Conservation (phyloP, 2,329 filamentous ascomycete genomes). For the Passalora sequoiae region DNA sequence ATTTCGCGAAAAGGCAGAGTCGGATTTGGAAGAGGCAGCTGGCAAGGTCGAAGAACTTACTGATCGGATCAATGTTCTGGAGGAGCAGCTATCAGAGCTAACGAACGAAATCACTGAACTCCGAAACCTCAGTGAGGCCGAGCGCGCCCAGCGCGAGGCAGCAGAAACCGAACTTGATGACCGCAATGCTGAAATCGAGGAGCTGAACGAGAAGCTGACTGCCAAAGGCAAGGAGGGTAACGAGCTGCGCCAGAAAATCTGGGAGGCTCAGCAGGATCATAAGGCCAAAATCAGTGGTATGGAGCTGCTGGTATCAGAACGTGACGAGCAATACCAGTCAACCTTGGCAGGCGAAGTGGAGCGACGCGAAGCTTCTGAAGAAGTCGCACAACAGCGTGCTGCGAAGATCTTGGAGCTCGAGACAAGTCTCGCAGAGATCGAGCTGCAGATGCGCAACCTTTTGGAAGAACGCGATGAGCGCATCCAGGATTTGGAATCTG, state of each 20-base stretch:
- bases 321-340: constrained; percentile 36
- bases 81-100: constrained; percentile 30
- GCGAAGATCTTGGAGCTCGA: constrained; percentile 35
- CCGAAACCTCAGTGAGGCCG: constrained; percentile 36
- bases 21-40: constrained; percentile 36
- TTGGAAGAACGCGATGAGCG: constrained; percentile 30
- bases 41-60: constrained; percentile 37
- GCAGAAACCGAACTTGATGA: constrained; percentile 42
- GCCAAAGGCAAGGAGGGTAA: constrained; percentile 44
- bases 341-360: constrained; percentile 38
- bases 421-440: constrained; percentile 32
- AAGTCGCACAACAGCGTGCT: constrained; percentile 32
- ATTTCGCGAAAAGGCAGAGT: constrained; percentile 34
- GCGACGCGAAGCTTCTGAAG: constrained; percentile 37
- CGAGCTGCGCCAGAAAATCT: constrained; percentile 45
- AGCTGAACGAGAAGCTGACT: constrained; percentile 38
- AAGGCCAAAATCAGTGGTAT: constrained; percentile 37
- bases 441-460: constrained; percentile 25
- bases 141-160: constrained; percentile 41
- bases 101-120: constrained; percentile 35
- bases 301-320: constrained; percentile 35
- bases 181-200: constrained; percentile 38
- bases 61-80: constrained; percentile 32
- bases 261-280: constrained; percentile 42
- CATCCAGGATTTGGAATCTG: constrained; percentile 27